Evolutionary conservation across 192 early-diverging fungal species (phyloP), one percentile per base, ranked within the genome.

Genomic region (Allomyces macrogynus): DNA sequence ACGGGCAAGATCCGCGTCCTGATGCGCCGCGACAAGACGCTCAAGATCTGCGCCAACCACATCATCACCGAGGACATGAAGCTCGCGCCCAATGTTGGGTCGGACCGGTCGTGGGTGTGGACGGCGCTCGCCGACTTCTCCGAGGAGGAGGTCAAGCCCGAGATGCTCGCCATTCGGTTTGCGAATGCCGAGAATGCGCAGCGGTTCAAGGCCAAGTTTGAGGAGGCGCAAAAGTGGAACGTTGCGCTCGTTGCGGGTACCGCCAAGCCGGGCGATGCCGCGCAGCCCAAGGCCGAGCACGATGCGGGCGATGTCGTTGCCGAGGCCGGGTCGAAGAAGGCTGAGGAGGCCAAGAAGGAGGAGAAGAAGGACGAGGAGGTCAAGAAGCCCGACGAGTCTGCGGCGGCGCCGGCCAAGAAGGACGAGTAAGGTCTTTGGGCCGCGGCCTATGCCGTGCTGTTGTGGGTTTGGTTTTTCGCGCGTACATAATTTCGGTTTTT

Each of bases 11-110:
- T 97, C 73, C 93, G 95, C 70, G 71, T 99, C 20, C 78, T 99
- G 70, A 99, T 99, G 95, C 88, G 94, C 60, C 86, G 95, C 61
- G 95, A 99, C 71, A 95, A 97, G 79, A 99, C 93, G 23, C 84
- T 83, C 71, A 99, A 99, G 87, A 87, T 99, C 69, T 99, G 95
- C 74, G 93, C 94, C 73, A 99, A 99, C 84, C 95, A 99, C 80
- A 86, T 87, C 70, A 71, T 97, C 67, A 85, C 91, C 57, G 63
- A 81, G 7, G 88, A 89, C 57, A 94, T 99, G 88, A 80, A 79
- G 44, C 81, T 99, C 69, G 81, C 84, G 24, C 88, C 95, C 42
- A 99, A 99, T 71, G 87, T 99, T 65, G 94, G 93, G 61, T 95
- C 92, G 40, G 95, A 99, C 78, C 91, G 94, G 67, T 96, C 93